These are phyloP conservation scores for Orbilia brochopaga DNA, from an alignment of 2,329 filamentous ascomycete species.

Conservation along the genomic window DNA sequence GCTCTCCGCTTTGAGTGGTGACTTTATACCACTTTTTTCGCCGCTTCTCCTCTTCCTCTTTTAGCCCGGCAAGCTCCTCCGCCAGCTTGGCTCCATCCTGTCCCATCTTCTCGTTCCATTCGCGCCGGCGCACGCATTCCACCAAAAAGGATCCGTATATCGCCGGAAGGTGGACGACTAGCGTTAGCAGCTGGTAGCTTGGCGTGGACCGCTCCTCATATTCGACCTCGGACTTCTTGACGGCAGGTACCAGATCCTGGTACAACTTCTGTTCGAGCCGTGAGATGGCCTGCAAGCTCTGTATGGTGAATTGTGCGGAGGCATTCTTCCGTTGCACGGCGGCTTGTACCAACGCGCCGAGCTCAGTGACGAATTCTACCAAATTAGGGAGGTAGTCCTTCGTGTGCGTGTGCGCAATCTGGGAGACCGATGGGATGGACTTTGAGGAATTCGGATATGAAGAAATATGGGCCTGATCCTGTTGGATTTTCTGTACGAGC, in stretches of 20 bases:
- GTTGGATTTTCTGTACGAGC: slow-evolving; percentile 82
- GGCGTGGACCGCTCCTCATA: slow-evolving; percentile 73
- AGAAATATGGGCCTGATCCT: slow-evolving; percentile 80
- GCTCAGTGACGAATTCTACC: slow-evolving; percentile 65
- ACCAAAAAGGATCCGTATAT: slow-evolving; percentile 88
- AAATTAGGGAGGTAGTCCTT: slow-evolving; percentile 69
- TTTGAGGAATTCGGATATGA: slow-evolving; percentile 72
- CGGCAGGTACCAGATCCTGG: slow-evolving; percentile 67
- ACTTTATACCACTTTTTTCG: slow-evolving; percentile 89
- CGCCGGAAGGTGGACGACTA: slow-evolving; percentile 81
- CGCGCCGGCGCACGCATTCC: slow-evolving; percentile 81
- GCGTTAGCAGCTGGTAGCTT: slow-evolving; percentile 76
- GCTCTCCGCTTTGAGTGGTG: slow-evolving; percentile 69
- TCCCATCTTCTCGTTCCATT: slow-evolving; percentile 92
- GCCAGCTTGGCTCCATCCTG: slow-evolving; percentile 83
- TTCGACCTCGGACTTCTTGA: slow-evolving; percentile 73
- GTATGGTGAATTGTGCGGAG: slow-evolving; percentile 24
- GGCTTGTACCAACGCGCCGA: slow-evolving; percentile 64
- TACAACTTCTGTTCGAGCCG: slow-evolving; percentile 43
- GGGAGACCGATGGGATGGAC: slow-evolving; percentile 67
- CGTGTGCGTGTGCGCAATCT: slow-evolving; percentile 69
- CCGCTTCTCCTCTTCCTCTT: slow-evolving; percentile 88
- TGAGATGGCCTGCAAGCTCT: slow-evolving; percentile 38
- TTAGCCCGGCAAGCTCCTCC: slow-evolving; percentile 89
- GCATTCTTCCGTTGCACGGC: slow-evolving; percentile 58